phyloP scores from a whole-genome alignment of 2,329 filamentous ascomycete genomes.

The Pyrenophora tritici-repentis region DNA sequence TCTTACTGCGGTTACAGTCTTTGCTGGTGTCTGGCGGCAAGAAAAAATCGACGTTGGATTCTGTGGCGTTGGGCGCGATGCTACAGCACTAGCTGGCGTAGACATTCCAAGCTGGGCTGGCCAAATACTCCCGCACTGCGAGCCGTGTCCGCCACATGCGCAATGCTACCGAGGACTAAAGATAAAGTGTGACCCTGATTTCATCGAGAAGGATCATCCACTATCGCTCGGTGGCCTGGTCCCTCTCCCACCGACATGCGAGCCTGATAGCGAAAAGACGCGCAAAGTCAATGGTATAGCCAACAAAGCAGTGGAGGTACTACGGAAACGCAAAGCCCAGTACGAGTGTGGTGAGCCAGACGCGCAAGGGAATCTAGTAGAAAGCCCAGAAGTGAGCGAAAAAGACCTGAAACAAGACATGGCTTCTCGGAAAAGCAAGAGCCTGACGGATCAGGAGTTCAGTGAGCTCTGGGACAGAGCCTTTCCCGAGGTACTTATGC shows the following conservation, averaged over 20 bases:
- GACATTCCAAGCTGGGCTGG: slow-evolving; percentile 75
- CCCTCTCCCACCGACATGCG: slow-evolving; percentile 87
- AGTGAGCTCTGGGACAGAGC: slow-evolving; percentile 83
- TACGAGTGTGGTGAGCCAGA: slow-evolving; percentile 85
- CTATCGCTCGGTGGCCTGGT: slow-evolving; percentile 79
- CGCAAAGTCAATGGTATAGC: slow-evolving; percentile 85
- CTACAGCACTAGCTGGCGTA: slow-evolving; percentile 62
- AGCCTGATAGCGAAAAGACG: slow-evolving; percentile 91
- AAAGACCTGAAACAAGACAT: slow-evolving; percentile 78
- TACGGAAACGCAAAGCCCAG: slow-evolving; percentile 82
- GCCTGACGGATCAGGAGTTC: slow-evolving; percentile 85
- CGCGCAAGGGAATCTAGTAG: slow-evolving; percentile 63
- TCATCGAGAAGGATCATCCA: slow-evolving; percentile 82
- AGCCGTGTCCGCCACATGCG: slow-evolving; percentile 87
- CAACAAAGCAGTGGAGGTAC: slow-evolving; percentile 82
- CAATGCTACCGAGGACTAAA: slow-evolving; percentile 81
- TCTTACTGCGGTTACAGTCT: slow-evolving; percentile 70
- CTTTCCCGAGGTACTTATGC: slow-evolving; percentile 69
- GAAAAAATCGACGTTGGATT: slow-evolving; percentile 97
- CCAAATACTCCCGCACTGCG: slow-evolving; percentile 77
- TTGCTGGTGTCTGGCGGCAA: slow-evolving; percentile 84
- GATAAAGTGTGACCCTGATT: slow-evolving; percentile 83
- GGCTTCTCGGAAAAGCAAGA: slow-evolving; percentile 75
- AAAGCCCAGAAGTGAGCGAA: slow-evolving; percentile 69
- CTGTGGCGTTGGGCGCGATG: slow-evolving; percentile 76